Conservation (phyloP, 2,329 filamentous ascomycete species). For the Xylaria sp. region DNA sequence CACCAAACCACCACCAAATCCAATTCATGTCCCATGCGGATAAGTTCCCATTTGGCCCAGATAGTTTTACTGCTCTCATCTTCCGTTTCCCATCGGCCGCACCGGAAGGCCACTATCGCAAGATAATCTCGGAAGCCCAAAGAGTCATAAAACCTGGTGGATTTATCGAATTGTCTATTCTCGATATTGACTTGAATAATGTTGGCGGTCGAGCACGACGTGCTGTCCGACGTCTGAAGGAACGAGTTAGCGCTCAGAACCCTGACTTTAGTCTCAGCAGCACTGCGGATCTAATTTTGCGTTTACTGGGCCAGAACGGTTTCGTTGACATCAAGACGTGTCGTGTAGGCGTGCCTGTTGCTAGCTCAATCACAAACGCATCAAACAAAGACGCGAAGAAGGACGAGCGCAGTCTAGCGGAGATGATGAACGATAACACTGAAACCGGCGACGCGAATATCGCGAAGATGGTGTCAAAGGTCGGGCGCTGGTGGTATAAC, state of each 20-base stretch:
- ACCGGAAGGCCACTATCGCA: conserved; percentile 74
- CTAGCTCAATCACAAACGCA: conserved; percentile 58
- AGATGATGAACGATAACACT: conserved; percentile 78
- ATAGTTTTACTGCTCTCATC: conserved; percentile 80
- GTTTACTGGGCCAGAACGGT: conserved; percentile 73
- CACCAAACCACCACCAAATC: conserved; percentile 80
- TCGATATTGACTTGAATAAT: conserved; percentile 84
- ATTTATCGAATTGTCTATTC: conserved; percentile 80
- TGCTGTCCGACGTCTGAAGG: conserved; percentile 76
- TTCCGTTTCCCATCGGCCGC: conserved; percentile 80
- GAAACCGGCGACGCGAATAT: conserved; percentile 83
- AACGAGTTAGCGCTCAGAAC: conserved; percentile 71
- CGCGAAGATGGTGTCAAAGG: conserved; percentile 89
- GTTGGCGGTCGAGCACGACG: conserved; percentile 79
- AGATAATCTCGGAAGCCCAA: conserved; percentile 78
- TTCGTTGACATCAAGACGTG: conserved; percentile 80
- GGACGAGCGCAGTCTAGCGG: conserved; percentile 69
- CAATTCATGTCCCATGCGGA: conserved; percentile 71
- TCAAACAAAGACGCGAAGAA: conserved; percentile 50
- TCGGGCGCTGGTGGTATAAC: conserved; percentile 97
- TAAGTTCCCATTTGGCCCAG: conserved; percentile 79
- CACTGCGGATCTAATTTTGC: conserved; percentile 70
- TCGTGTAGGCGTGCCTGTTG: conserved; percentile 81
- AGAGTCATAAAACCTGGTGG: conserved; percentile 82
- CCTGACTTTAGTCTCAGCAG: conserved; percentile 70